Evolutionary conservation across 768 basidiomycete genomes (phyloP).

Genomic region (Pisolithus albus): DNA sequence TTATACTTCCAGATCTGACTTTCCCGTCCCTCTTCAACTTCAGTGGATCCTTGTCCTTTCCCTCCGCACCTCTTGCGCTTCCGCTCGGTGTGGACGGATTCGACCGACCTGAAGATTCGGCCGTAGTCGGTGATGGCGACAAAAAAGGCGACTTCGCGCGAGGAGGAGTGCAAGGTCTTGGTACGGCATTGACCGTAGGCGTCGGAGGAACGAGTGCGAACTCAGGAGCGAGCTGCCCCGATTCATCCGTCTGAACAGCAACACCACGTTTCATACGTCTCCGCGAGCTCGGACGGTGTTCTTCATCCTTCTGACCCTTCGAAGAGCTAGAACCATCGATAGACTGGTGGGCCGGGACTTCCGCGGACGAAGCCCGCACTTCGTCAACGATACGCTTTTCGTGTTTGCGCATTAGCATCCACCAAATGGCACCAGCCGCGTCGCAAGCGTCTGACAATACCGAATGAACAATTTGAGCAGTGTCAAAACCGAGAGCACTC

Average conservation of each 20-base stretch:
- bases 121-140: constrained; percentile 50
- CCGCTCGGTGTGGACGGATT: constrained; percentile 66
- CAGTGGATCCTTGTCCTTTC: constrained; percentile 39
- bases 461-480: constrained; percentile 90
- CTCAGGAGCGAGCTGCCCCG: constrained; percentile 41
- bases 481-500: constrained; percentile 78
- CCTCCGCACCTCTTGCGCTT: constrained; percentile 44
- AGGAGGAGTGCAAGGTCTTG: constrained; percentile 45
- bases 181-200: constrained; percentile 43
- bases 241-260: constrained; percentile 44
- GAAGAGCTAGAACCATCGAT: constrained; percentile 18
- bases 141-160: constrained; percentile 46
- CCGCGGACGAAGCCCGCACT: constrained; percentile 13
- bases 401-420: constrained; percentile 84
- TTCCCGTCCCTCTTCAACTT: constrained; percentile 55
- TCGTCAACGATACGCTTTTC: constrained; percentile 51
- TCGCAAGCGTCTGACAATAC: constrained; percentile 92
- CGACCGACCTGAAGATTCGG: constrained; percentile 47
- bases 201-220: constrained; percentile 75
- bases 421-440: constrained; percentile 86
- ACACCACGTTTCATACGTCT: constrained; percentile 18
- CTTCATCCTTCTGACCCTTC: constrained; percentile 24
- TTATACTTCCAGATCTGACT: constrained; percentile 79
- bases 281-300: constrained; percentile 15
- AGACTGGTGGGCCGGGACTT: constrained; percentile 13